phyloP scores from a whole-genome alignment of 23 red algal species.

The Gracilaria domingensis region DNA sequence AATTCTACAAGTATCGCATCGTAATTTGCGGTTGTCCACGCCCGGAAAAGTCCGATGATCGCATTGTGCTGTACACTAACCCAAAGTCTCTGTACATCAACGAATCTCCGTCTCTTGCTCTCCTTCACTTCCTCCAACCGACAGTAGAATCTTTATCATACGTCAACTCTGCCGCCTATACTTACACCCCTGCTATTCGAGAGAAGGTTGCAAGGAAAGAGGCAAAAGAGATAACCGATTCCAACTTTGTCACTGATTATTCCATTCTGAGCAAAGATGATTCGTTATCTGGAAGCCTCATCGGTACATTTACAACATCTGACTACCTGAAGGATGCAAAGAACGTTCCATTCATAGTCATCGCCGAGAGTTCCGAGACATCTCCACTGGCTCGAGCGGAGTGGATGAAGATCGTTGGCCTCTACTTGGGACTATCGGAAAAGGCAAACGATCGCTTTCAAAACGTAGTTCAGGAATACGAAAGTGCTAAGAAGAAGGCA shows the following conservation, averaged over 20 bases:
- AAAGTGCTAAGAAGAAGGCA: conserved; percentile 33
- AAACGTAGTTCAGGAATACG: conserved; percentile 41
- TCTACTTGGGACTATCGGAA: conserved; percentile 27
- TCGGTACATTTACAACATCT: neutral
- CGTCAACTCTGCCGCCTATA: neutral
- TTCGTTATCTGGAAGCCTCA: neutral
- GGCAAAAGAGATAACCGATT: neutral
- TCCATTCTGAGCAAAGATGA: neutral
- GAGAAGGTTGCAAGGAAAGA: neutral
- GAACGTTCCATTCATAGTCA: conserved; percentile 23
- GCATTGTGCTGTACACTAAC: neutral
- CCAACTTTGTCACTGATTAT: conserved; percentile 6
- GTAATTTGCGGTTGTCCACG: neutral
- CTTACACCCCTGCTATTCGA: conserved; percentile 9
- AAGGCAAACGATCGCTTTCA: conserved; percentile 26
- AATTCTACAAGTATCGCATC: neutral
- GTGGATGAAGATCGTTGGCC: conserved; percentile 68
- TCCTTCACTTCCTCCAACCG: neutral
- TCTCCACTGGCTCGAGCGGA: conserved; percentile 69
- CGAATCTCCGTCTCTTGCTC: conserved; percentile 1
- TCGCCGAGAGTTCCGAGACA: conserved; percentile 44
- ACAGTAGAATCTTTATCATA: neutral
- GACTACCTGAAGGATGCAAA: neutral
- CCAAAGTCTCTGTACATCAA: neutral
- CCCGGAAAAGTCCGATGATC: neutral